Conservation (phyloP, 176 grass and related monocot species). For the Carex parvula region DNA sequence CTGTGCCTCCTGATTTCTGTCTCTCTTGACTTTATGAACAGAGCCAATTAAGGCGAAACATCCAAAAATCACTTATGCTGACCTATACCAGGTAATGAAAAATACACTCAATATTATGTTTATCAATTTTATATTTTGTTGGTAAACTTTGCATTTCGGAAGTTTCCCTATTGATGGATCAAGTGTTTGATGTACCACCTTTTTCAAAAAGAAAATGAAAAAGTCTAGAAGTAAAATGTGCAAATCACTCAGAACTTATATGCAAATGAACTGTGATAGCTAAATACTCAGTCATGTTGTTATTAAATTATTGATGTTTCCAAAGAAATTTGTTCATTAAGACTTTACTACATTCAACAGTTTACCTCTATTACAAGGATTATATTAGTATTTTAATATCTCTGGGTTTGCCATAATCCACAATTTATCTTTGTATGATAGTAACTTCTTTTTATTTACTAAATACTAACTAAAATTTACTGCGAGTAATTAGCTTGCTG, state of each 20-base stretch:
- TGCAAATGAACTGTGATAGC: not conserved
- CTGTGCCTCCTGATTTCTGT: not conserved
- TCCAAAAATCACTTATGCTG: slow-evolving; percentile 85
- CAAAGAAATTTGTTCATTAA: not conserved
- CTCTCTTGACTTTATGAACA: slow-evolving; percentile 33
- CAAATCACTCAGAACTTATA: not conserved
- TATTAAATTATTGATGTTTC: not conserved
- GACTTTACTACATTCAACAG: not conserved
- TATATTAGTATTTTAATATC: not conserved
- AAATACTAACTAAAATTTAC: slow-evolving; percentile 34
- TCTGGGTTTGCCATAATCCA: not conserved
- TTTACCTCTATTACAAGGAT: not conserved
- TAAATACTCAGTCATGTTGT: not conserved
- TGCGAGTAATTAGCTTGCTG: slow-evolving; percentile 56
- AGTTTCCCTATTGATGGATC: not conserved
- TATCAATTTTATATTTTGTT: not conserved
- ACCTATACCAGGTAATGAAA: slow-evolving; percentile 86
- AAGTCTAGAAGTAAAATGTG: not conserved
- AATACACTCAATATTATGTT: not conserved
- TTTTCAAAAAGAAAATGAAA: not conserved
- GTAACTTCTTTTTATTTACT: not conserved
- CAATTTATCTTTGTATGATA: not conserved
- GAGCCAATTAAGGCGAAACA: slow-evolving; percentile 74
- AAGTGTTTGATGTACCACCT: not conserved
- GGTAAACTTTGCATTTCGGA: not conserved